Evolutionary conservation across 768 basidiomycete species (phyloP).

Genomic region (Cystobasidium onofrii): DNA sequence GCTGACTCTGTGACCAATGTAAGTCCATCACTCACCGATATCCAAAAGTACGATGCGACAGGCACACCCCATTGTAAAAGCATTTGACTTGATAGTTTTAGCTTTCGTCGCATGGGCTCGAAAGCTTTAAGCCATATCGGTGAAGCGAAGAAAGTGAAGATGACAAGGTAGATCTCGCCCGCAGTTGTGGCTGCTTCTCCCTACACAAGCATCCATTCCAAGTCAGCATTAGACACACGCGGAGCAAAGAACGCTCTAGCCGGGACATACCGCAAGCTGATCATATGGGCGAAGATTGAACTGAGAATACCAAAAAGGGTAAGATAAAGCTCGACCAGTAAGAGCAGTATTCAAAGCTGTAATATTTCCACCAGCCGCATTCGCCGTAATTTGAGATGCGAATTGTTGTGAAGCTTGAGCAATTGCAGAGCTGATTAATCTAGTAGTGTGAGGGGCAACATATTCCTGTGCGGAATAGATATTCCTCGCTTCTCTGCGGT

Average conservation of each 20-base stretch:
- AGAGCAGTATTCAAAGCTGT: conserved; percentile 33
- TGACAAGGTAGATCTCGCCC: conserved; percentile 44
- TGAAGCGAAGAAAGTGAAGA: conserved; percentile 46
- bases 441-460: conserved; percentile 36
- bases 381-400: conserved; percentile 29
- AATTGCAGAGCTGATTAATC: conserved; percentile 38
- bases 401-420: conserved; percentile 36
- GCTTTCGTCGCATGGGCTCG: conserved; percentile 38
- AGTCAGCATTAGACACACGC: background rate
- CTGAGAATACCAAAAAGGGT: conserved; percentile 41
- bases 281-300: conserved; percentile 44
- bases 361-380: background rate
- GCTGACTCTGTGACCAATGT: too few relatives aligned
- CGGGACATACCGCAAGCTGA: conserved; percentile 41
- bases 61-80: conserved; percentile 41
- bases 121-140: conserved; percentile 42
- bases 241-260: background rate
- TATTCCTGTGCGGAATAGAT: conserved; percentile 43
- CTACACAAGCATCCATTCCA: background rate
- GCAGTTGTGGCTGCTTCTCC: conserved; percentile 43
- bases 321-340: conserved; percentile 32
- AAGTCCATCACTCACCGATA: conserved; percentile 30
- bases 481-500: conserved; percentile 40
- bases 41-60: conserved; percentile 42
- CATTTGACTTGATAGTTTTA: conserved; percentile 39